Evolutionary conservation across 805 yeast species (phyloP), one percentile per base, ranked within the genome.

Genomic region (Metschnikowia bowlesiae): DNA sequence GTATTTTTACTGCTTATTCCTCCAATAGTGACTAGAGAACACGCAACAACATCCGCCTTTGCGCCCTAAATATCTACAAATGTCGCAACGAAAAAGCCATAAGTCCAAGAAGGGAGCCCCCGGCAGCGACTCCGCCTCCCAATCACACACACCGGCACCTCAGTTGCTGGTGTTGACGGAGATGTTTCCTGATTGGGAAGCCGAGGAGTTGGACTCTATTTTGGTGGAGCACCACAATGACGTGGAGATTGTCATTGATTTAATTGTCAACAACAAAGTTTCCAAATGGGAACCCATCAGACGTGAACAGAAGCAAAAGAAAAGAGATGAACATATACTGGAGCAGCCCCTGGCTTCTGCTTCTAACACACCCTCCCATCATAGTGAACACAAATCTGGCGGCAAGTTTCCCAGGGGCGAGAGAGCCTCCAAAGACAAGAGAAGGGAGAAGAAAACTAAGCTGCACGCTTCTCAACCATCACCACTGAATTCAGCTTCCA

Each of bases 221-320:
- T 82, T 91, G 59, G 75, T 76, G 51, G 98, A 94, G 69, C 80
- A 85, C 62, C 66, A 59, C 76, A 76, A 83, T 55, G 90, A 87
- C 64, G 75, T 90, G 58, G 95, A 86, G 64, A 78, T 80, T 40
- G 88, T 94, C 56, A 85, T 89, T 56, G 91, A 86, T 63, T 84
- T 89, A 67, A 91, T 94, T 69, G 84, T 95, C 50, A 87, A 89
- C 54, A 96, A 96, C 57, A 86, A 87, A 62, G 95, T 89, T 36
- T 79, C 86, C 58, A 89, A 87, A 69, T 92, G 98, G 97, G 97
- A 89, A 65, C 94, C 91, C 60, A 96, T 89, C 55, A 84, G 84
- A 69, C 87, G 76, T 48, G 86, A 84, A 67, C 80, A 79, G 51
- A 75, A 78, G 70, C 59, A 62, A 49, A 68, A 68, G 59, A 81